phyloP scores from a whole-genome alignment of 225 moss, liverwort and hornwort genomes.

The Anthoceros angustus region DNA sequence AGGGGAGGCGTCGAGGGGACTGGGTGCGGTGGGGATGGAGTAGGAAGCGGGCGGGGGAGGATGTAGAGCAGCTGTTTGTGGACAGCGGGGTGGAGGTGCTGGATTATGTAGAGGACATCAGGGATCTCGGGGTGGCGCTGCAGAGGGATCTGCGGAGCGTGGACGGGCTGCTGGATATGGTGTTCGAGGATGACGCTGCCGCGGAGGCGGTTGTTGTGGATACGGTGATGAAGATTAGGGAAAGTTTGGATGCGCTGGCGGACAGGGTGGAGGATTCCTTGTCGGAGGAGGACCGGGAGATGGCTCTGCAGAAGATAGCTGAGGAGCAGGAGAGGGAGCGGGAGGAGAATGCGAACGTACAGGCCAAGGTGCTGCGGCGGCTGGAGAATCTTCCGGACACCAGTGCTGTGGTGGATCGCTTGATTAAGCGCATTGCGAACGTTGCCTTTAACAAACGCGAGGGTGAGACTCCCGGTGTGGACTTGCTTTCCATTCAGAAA shows the following conservation, averaged over 20 bases:
- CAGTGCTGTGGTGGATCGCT: constrained; percentile 26
- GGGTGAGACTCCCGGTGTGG: constrained; percentile 6
- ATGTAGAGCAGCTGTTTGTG: constrained; percentile 24
- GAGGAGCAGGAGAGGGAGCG: constrained; percentile 23
- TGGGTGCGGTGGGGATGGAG: constrained; percentile 33
- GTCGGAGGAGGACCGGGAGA: constrained; percentile 24
- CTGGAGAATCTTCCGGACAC: constrained; percentile 25
- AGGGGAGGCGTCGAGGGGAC: constrained; percentile 27
- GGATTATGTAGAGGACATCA: constrained; percentile 34
- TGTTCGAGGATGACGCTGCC: constrained; percentile 23
- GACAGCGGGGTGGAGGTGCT: constrained; percentile 27
- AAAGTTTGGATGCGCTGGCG: constrained; percentile 18
- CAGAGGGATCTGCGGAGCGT: constrained; percentile 27
- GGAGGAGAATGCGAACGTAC: constrained; percentile 19
- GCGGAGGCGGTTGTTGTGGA: constrained; percentile 22
- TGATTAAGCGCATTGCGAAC: constrained; percentile 22
- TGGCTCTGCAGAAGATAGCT: constrained; percentile 15
- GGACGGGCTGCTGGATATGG: constrained; percentile 30
- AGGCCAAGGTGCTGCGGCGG: constrained; percentile 18
- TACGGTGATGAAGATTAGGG: constrained; percentile 25
- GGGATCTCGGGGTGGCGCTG: constrained; percentile 24
- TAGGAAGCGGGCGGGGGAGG: constrained; percentile 14
- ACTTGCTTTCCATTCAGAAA: constrained; percentile 19
- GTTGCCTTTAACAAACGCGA: constrained; percentile 10
- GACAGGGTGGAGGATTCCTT: constrained; percentile 20